Evolutionary conservation across 225 moss, liverwort and hornwort genomes (phyloP).

Genomic region (Asterella californica): DNA sequence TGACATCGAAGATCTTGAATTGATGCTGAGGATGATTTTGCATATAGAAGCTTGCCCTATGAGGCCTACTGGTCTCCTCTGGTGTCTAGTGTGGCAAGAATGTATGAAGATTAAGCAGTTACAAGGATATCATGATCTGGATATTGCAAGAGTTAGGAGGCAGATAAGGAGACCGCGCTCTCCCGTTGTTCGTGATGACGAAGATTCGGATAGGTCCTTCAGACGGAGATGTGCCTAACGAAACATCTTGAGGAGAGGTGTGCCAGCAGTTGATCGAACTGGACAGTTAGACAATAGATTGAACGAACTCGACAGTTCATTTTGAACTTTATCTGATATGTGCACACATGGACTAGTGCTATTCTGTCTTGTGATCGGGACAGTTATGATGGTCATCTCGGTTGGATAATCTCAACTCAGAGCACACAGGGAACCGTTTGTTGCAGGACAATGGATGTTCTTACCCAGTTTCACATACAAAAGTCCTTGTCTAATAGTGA

Average conservation of each 20-base stretch:
- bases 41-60: not conserved
- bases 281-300: too few relatives aligned
- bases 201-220: not conserved
- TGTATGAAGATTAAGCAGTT: conserved; percentile 22
- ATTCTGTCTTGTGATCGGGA: too few relatives aligned
- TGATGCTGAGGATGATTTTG: conserved; percentile 18
- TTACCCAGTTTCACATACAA: too few relatives aligned
- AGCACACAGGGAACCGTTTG: too few relatives aligned
- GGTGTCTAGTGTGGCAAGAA: conserved; percentile 36
- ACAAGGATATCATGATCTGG: conserved; percentile 7
- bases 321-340: too few relatives aligned
- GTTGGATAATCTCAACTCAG: too few relatives aligned
- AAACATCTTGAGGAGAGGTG: not conserved
- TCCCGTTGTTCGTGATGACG: not conserved
- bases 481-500: too few relatives aligned
- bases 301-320: too few relatives aligned
- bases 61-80: conserved; percentile 25
- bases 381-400: too few relatives aligned
- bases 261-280: not conserved
- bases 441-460: too few relatives aligned
- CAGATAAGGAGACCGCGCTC: not conserved
- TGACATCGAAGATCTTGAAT: not conserved
- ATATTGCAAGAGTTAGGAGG: too few relatives aligned
- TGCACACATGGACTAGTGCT: too few relatives aligned
- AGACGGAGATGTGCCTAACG: not conserved